Base-by-base conservation (phyloP, 129 eudicot species). In the Centaurea solstitialis region DNA sequence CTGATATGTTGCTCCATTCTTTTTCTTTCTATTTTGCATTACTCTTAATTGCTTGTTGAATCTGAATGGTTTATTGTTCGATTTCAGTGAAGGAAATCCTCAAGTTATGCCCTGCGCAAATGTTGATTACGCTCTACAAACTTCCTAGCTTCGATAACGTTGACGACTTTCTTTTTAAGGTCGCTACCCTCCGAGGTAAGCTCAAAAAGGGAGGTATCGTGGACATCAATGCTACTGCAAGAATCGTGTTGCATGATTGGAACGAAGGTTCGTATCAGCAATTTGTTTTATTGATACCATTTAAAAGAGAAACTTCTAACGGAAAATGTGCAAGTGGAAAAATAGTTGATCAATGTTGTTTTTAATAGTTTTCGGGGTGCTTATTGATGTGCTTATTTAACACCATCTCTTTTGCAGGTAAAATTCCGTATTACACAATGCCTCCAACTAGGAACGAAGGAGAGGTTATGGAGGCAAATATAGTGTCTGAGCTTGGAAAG, bases 191-290 rank as follows among this genome's bases (percentile, higher is more conserved):
- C 22, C 87, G 98, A 88, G 99, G 99, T 39, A 93, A 85, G 78
- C 96, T 96, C 15, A 96, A 96, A 84, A 96, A 96, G 78, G 99
- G 99, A 38, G 99, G 99, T 47, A 79, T 89, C 75, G 92, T 91
- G 15, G 99, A 96, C 84, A 83, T 90, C 57, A 89, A 87, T 72
- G 92, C 99, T 73, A 89, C 98, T 85, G 98, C 99, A 22, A 91
- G 97, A 83, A 96, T 96, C 8, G 92, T 96, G 80, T 83, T 96
- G 83, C 98, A 91, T 64, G 99, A 96, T 73, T 96, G 98, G 99
- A 96, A 96, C 85, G 96, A 93, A 77, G 99, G 99, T 95, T 78
- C 10, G 83, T 26, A 35, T 70, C 26, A 12, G 11, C 66, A 77
- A 22, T 47, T 26, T 23, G 45, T 20, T 17, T 20, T 75, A 5